Base-by-base conservation (phyloP, 2,329 filamentous ascomycete species). In the Calycina marina region DNA sequence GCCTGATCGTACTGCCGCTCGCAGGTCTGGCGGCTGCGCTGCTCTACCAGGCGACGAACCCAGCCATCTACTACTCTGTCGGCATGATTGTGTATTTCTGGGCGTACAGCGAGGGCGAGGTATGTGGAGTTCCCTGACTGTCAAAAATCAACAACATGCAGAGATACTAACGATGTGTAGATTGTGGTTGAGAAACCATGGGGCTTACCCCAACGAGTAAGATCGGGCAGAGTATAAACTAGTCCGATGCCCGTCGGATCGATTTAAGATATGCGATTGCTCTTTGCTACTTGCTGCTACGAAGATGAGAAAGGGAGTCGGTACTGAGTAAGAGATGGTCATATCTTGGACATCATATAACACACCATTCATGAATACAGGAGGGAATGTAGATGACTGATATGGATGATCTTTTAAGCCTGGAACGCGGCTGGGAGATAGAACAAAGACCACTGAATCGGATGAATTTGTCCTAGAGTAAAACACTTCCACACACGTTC, bases 91-190 rank as follows among this genome's bases (percentile, higher is more conserved):
- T 90, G 10, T 98, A 96, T 57, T 93, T 96, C 49, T 94, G 86
- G 86, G 90, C 83, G 1, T 96, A 92, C 50, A 90, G 79, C 49
- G 88, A 98, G 58, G 90, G 90, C 58, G 90, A 98, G 77, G 86
- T 93, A 59, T 53, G 78, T 63, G 12, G 8, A 10, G 18, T 9
- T 9, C 9, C 16, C 18, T 28, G 2, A 10, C n/a, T 16, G 13
- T 28, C 13, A 2, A 28, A n/a, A 32, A 5, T 18, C 4, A 5
- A 11, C 28, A 17, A 4, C 14, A 6, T 14, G 13, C 6, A 10
- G 25, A 32, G 13, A 31, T 33, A 45, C 35, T 18, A 29, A 25
- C 34, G 12, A 13, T 4, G 24, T 22, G 31, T 31, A 50, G 48
- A 28, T 42, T 22, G 41, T 51, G 8, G 43, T 45, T 12, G 44